Conservation (phyloP, 768 basidiomycete genomes). For the Suillus weaverae region DNA sequence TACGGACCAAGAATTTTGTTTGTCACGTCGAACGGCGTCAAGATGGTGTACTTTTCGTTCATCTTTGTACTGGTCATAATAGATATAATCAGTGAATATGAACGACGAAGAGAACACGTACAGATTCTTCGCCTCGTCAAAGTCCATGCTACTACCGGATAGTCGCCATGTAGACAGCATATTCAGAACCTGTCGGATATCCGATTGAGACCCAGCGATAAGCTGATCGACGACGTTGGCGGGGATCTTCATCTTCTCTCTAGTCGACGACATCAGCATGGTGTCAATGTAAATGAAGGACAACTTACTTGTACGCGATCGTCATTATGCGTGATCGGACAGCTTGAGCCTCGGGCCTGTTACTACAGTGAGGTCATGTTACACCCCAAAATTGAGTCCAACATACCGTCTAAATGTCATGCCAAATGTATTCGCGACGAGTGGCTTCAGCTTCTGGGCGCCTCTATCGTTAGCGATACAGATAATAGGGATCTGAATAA, state of each 20-base stretch:
- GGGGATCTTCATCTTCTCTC: conserved; percentile 93
- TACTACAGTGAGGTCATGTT: neutral
- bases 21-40: conserved; percentile 93
- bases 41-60: conserved; percentile 90
- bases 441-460: conserved; percentile 89
- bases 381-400: neutral
- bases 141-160: conserved; percentile 78
- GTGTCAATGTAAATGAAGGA: neutral
- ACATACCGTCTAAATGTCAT: conserved; percentile 77
- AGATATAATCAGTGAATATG: neutral
- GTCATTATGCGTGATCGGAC: conserved; percentile 87
- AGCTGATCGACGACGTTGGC: conserved; percentile 92
- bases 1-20: conserved; percentile 89
- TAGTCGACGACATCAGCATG: conserved; percentile 28
- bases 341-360: conserved; percentile 71
- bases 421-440: conserved; percentile 67
- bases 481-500: conserved; percentile 84
- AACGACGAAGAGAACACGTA: conserved; percentile 39
- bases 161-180: conserved; percentile 98
- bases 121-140: conserved; percentile 91
- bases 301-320: conserved; percentile 82
- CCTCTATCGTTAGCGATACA: conserved; percentile 93
- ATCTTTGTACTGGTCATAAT: conserved; percentile 61
- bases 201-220: conserved; percentile 84
- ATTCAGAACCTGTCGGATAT: conserved; percentile 95